Percentiles rank a stretch among this genome's conserved stretches.
Evolutionary conservation across 106 monocot species (phyloP).

Genomic region (Dendrobium chrysotoxum): DNA sequence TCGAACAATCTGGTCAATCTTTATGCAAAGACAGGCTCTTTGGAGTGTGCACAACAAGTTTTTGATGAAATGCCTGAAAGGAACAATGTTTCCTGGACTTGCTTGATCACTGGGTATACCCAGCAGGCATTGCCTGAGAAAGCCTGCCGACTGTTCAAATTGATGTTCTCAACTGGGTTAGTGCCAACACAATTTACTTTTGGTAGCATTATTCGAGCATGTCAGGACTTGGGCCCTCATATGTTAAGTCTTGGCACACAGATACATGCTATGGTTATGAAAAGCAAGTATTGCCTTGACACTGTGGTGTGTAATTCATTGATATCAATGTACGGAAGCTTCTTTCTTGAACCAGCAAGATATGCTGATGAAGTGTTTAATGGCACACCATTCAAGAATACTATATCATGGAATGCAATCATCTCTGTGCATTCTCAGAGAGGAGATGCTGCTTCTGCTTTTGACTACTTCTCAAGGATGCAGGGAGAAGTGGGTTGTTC

Average conservation of each 20-base stretch:
- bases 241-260: conserved; percentile 26
- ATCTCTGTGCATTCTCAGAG: conserved; percentile 48
- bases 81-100: conserved; percentile 78
- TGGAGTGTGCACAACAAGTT: conserved; percentile 40
- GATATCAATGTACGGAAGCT: conserved; percentile 73
- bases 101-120: conserved; percentile 54
- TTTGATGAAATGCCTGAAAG: conserved; percentile 55
- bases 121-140: conserved; percentile 21
- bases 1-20: conserved; percentile 51
- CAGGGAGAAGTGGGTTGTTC: conserved; percentile 9
- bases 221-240: conserved; percentile 38
- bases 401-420: conserved; percentile 68
- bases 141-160: conserved; percentile 38
- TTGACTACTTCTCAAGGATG: conserved; percentile 54
- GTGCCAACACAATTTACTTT: conserved; percentile 53
- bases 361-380: conserved; percentile 46
- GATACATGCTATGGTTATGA: conserved; percentile 51
- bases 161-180: conserved; percentile 35
- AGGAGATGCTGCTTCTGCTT: conserved; percentile 41
- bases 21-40: conserved; percentile 27
- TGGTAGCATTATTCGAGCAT: conserved; percentile 46
- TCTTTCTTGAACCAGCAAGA: conserved; percentile 18
- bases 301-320: conserved; percentile 57
- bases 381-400: conserved; percentile 21
- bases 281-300: conserved; percentile 30